phyloP scores from a whole-genome alignment of 495 filamentous ascomycete species.

The Cairneyella variabilis region DNA sequence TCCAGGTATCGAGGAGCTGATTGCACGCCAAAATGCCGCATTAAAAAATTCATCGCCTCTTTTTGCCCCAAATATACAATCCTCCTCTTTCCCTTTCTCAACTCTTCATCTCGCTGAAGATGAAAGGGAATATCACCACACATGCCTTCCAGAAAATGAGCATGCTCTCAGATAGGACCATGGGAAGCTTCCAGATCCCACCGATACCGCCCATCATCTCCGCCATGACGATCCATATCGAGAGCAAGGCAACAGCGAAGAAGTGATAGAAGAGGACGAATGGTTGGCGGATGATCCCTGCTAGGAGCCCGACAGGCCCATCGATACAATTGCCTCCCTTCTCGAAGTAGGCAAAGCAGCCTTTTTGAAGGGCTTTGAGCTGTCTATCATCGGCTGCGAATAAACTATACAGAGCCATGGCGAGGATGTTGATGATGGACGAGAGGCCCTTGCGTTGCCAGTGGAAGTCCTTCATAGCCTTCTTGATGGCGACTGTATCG shows the following conservation, averaged over 20 bases:
- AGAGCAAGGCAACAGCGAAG: conserved; percentile 85
- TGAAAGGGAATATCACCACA: conserved; percentile 82
- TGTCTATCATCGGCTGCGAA: conserved; percentile 83
- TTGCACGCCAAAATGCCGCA: no score
- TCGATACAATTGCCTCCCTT: conserved; percentile 65
- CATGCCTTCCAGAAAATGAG: conserved; percentile 84
- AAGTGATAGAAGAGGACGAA: conserved; percentile 85
- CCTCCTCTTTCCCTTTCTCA: no score
- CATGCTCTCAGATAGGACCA: conserved; percentile 55
- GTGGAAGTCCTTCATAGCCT: conserved; percentile 75
- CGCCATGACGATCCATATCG: conserved; percentile 72
- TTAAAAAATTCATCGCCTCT: no score
- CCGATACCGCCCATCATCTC: conserved; percentile 37
- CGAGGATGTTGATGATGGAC: conserved; percentile 91
- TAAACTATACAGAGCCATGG: conserved; percentile 82
- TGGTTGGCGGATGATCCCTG: conserved; percentile 75
- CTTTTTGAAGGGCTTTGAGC: conserved; percentile 76
- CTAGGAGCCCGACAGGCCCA: conserved; percentile 78
- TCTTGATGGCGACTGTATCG: conserved; percentile 57
- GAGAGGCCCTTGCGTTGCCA: conserved; percentile 80
- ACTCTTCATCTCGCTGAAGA: conserved; percentile 37
- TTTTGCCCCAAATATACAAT: no score
- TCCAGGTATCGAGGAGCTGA: no score
- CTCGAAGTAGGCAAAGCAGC: conserved; percentile 93
- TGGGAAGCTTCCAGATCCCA: conserved; percentile 55